A percentile compares a stretch with the other conserved stretches of the same genome.
These are phyloP conservation scores for Dissophora globulifera DNA, from an alignment of 192 early-diverging fungal species.

Conservation along the genomic window DNA sequence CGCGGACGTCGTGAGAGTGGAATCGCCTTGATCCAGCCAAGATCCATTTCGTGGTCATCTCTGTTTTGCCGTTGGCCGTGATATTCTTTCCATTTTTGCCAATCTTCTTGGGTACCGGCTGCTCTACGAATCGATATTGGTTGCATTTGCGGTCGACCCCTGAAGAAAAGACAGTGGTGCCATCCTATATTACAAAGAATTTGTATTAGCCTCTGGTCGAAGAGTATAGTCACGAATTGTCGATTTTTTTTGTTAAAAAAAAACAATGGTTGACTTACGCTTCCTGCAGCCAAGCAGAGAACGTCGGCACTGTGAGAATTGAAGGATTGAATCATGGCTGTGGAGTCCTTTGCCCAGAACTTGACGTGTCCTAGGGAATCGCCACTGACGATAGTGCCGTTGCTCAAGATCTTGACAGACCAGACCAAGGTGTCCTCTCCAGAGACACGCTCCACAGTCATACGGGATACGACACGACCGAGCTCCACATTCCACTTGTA, in stretches of 20 bases:
- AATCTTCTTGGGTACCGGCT: slow-evolving; percentile 46
- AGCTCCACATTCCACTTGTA: slow-evolving; percentile 72
- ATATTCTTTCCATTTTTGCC: slow-evolving; percentile 32
- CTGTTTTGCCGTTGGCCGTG: slow-evolving; percentile 18
- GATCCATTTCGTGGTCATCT: slow-evolving; percentile 72
- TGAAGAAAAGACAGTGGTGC: slow-evolving; percentile 82
- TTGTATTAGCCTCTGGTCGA: background rate
- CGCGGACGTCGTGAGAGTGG: slow-evolving; percentile 95
- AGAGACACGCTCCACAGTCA: slow-evolving; percentile 80
- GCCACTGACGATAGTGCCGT: slow-evolving; percentile 86
- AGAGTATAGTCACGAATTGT: too few species aligned
- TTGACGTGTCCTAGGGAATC: slow-evolving; percentile 91
- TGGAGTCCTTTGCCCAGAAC: slow-evolving; percentile 84
- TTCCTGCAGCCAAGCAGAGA: slow-evolving; percentile 78
- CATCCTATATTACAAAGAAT: slow-evolving; percentile 41
- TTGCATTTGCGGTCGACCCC: slow-evolving; percentile 92
- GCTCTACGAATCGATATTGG: slow-evolving; percentile 68
- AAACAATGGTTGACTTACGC: slow-evolving; percentile 45
- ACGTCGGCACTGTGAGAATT: slow-evolving; percentile 88
- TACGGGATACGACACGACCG: slow-evolving; percentile 63
- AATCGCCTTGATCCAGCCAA: slow-evolving; percentile 86
- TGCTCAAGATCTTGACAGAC: slow-evolving; percentile 73
- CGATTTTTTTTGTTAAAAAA: too few species aligned
- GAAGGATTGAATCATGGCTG: slow-evolving; percentile 76
- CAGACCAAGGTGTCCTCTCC: slow-evolving; percentile 90